Evolutionary conservation across 179 eudicot genomes (phyloP).

Genomic region (Sideroxylon spinosum): DNA sequence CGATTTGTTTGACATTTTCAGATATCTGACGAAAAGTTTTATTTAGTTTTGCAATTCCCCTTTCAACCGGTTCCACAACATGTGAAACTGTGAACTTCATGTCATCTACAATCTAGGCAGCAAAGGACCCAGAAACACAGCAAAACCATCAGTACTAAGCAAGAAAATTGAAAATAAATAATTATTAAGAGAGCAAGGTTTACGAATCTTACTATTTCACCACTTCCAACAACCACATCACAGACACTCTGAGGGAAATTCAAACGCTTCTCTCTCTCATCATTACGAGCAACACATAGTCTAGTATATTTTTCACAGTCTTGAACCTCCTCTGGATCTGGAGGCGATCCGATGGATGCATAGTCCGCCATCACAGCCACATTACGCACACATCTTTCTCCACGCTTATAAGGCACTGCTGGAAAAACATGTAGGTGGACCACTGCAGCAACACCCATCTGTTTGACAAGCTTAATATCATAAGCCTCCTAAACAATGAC

Average conservation of each 20-base stretch:
- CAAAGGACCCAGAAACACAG: constrained; percentile 6
- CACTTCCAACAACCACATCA: constrained; percentile 90
- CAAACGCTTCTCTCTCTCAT: constrained; percentile 61
- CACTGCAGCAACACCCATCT: constrained; percentile 98
- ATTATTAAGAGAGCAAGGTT: not conserved
- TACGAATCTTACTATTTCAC: constrained; percentile 69
- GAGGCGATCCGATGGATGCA: constrained; percentile 80
- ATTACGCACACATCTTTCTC: constrained; percentile 90
- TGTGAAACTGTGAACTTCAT: constrained; percentile 95
- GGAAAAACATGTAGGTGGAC: constrained; percentile 92
- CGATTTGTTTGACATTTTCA: constrained; percentile 63
- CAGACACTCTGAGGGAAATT: constrained; percentile 87
- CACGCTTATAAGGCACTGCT: constrained; percentile 87
- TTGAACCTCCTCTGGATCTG: constrained; percentile 87
- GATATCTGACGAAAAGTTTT: constrained; percentile 82
- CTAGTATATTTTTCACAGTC: constrained; percentile 63
- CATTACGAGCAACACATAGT: constrained; percentile 42
- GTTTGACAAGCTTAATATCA: constrained; percentile 23
- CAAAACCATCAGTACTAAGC: not conserved
- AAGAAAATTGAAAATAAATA: not conserved
- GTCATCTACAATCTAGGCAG: constrained; percentile 76
- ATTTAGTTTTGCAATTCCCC: constrained; percentile 83
- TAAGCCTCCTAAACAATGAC: constrained; percentile 8
- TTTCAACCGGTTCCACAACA: constrained; percentile 92
- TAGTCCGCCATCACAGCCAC: constrained; percentile 89